These are phyloP conservation scores for Fabrea salina DNA, from an alignment of 169 alveolate species.

Conservation along the genomic window DNA sequence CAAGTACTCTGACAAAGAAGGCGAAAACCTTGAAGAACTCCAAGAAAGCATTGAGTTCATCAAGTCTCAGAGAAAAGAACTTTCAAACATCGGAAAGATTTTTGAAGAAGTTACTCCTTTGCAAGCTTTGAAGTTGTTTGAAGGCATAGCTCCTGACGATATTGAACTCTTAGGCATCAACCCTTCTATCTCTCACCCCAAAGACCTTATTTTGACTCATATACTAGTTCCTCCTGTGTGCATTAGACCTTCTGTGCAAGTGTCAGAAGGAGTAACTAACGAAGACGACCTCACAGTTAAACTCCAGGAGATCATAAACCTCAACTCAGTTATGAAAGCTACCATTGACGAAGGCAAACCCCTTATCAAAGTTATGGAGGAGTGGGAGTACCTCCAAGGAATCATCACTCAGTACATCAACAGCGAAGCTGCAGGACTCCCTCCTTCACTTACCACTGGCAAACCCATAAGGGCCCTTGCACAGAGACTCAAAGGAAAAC, in stretches of 20 bases:
- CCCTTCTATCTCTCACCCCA: conserved; percentile 78
- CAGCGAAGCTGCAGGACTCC: conserved; percentile 92
- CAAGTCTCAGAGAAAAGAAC: conserved; percentile 70
- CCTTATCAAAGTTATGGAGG: conserved; percentile 83
- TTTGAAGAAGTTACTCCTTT: conserved; percentile 91
- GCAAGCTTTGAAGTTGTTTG: conserved; percentile 84
- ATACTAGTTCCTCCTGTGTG: conserved; percentile 95
- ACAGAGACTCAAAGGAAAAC: conserved; percentile 92
- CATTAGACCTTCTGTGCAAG: conserved; percentile 95
- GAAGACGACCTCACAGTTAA: conserved; percentile 95
- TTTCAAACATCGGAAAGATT: conserved; percentile 53
- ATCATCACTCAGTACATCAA: conserved; percentile 89
- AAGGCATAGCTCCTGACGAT: conserved; percentile 90
- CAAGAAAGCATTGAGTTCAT: too few relatives aligned
- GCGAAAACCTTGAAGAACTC: conserved; percentile 68
- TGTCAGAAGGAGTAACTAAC: conserved; percentile 87
- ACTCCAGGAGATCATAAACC: conserved; percentile 86
- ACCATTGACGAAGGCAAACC: conserved; percentile 83
- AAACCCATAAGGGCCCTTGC: conserved; percentile 74
- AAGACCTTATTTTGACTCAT: conserved; percentile 86
- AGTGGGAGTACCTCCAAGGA: conserved; percentile 86
- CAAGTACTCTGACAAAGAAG: conserved; percentile 3
- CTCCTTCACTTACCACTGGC: conserved; percentile 41
- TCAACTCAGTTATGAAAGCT: conserved; percentile 74
- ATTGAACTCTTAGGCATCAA: conserved; percentile 88